Evolutionary conservation across 2,329 filamentous ascomycete genomes (phyloP), one percentile per base, ranked within the genome.

Genomic region (Monosporascus sp.): DNA sequence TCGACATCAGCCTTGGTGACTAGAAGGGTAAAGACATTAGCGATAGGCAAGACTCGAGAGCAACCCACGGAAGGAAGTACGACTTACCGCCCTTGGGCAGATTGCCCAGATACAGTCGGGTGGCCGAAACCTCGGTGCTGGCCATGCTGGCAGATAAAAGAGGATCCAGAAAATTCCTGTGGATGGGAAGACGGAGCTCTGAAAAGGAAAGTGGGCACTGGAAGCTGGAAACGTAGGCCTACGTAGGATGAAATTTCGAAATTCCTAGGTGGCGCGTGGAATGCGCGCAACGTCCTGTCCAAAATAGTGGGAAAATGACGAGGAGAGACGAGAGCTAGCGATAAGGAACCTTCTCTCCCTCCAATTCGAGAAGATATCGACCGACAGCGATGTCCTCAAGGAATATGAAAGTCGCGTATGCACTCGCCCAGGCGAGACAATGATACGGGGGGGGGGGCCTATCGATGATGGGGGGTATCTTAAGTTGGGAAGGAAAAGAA

Each of bases 61-160:
- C 55, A 50, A 19, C 43, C 49, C 27, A 44, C 38, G 45, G 49
- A 20, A 54, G n/a, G 24, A 16, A 51, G 37, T 54, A 63, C 62
- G 64, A 74, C 87, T 78, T 85, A 96, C 92, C 91, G 80, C 89
- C 91, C 75, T 91, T 90, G 74, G 94, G 93, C 73, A 99, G 87
- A 78, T 97, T 97, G 75, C 93, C 93, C 78, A 97, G 80, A 79
- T 97, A 99, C 65, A 97, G 89, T 78, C 94, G 86, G 70, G 93
- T 97, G 63, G 89, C 88, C 60, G 91, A 96, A 63, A 97, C 93
- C 78, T 96, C 91, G 68, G 85, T 87, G 63, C 61, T 64, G 24
- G 48, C 51, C 43, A 46, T 46, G 2, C 9, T 46, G 20, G 22
- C 5, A 24, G 40, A 43, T 9, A 40, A 2, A 8, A n/a, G 2